These are phyloP conservation scores for Oryza punctata DNA, from an alignment of 176 grass and related monocot species.

Conservation along the genomic window DNA sequence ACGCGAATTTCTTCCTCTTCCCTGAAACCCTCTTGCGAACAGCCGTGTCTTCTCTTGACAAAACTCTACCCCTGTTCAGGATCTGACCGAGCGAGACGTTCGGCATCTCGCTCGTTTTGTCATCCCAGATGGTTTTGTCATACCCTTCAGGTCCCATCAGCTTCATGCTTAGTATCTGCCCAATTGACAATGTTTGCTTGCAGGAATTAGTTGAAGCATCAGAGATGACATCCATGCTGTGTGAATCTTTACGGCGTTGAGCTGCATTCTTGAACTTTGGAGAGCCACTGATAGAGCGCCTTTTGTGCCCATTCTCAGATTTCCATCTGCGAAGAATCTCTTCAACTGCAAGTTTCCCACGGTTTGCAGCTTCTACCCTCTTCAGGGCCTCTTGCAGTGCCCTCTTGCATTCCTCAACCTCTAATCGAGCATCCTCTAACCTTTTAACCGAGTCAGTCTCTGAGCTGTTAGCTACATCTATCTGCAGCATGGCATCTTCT, in stretches of 20 bases:
- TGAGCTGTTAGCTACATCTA: conserved; percentile 63
- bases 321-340: conserved; percentile 68
- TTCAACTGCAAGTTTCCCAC: conserved; percentile 64
- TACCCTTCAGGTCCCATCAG: conserved; percentile 62
- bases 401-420: conserved; percentile 73
- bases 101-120: conserved; percentile 48
- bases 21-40: conserved; percentile 34
- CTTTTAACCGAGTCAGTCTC: conserved; percentile 46
- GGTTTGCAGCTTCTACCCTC: conserved; percentile 69
- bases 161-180: conserved; percentile 94
- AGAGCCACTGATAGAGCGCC: conserved; percentile 37
- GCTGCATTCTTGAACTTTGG: conserved; percentile 71
- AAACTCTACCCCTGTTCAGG: conserved; percentile 58
- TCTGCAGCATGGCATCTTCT: conserved; percentile 54
- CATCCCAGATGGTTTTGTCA: conserved; percentile 53
- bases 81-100: conserved; percentile 82
- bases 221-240: conserved; percentile 33
- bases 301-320: conserved; percentile 52
- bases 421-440: conserved; percentile 63
- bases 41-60: conserved; percentile 31
- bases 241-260: conserved; percentile 37
- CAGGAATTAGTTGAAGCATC: conserved; percentile 42
- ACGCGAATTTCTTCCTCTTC: conserved; percentile 81
- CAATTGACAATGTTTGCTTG: conserved; percentile 74
- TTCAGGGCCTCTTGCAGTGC: conserved; percentile 69